Evolutionary conservation across 257 asterid genomes (phyloP), one percentile per base, ranked within the genome.

Genomic region (Solanum chiquidenum): DNA sequence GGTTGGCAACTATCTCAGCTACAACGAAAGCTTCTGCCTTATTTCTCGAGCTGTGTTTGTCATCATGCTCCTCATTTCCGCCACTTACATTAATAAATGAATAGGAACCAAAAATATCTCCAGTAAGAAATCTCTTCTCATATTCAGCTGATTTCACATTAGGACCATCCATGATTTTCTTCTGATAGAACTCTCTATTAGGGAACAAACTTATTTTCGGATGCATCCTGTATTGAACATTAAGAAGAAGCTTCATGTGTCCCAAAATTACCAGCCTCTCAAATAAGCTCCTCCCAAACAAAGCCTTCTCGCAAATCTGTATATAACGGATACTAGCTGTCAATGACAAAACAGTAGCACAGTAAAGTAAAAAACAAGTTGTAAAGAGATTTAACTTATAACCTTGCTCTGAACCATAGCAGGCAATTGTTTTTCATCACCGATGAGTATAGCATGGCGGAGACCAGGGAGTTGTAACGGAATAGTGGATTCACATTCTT

Each of bases 341-440:
- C 9, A 84, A 37, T 84, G 5, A 64, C 27, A 58, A 62, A 64
- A 84, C 27, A 46, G 16, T 8, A 29, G 40, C 38, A n/a, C 9
- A 9, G 9, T 12, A n/a, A 14, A 2, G 3, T 64, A 1, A 9
- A 52, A 33, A 86, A 55, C 10, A 75, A 37, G 37, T 12, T 9
- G 20, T 66, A 9, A n/a, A 9, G 12, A 38, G 40, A 12, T 9
- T 9, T 14, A 23, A 14, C 7, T 5, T 2, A n/a, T 38, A 74
- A 94, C 97, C 97, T 93, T 69, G 93, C 95, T 94, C 34, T 84
- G 89, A 83, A 92, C 94, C 93, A 93, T 90, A 5, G 97, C 94
- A 20, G 95, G 95, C 49, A 94, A 90, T 87, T 94, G 97, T 84
- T 89, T 90, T 88, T 94, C 95, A 21, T 94, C 95, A 13, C 97